Base-by-base conservation (phyloP, 352 stramenopile species). In the Globisporangium megalacanthum region DNA sequence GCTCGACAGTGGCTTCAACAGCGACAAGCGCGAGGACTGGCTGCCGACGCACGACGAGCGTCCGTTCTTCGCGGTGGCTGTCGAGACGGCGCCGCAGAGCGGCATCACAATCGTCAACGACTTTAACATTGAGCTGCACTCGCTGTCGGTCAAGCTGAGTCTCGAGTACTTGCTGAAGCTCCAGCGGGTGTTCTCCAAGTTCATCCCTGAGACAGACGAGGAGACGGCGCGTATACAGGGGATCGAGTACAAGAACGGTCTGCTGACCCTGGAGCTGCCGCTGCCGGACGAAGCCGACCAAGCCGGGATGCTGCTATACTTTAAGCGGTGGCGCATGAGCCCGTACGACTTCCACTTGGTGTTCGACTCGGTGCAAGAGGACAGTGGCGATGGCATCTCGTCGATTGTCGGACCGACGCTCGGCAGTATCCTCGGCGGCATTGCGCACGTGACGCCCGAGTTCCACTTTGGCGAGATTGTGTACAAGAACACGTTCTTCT, bases 381-480 rank as follows among this genome's bases (percentile, higher is more conserved):
- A 88, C 52, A 73, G 70, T 33, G 82, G 86, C 6, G 80, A 92
- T 71, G 84, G 84, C 36, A 90, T 94, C 45, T 83, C 80, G 14
- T 64, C 81, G 47, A 86, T 95, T 59, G 70, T 95, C 42, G 83
- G 83, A 48, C 83, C 70, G 58, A 95, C 86, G 48, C 49, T 92
- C 46, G 86, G 83, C 67, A 95, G 83, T 72, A 90, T 95, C 69
- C 58, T 95, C n/a, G 83, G 86, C 20, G 86, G 86, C 50, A 95
- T 95, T 58, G 83, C 86, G 9, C 79, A 95, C 58, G 75, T 95
- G 45, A 92, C 83, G 2, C 86, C 86, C 3, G 78, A 91, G 45
- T 94, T 95, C 60, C 60, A 78, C 52, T 93, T 95, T 31, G 62
- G 58, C 19, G 70, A 88, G 41, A 90, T 95, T 52, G 49, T 72